phyloP scores from a whole-genome alignment of 192 early-diverging fungal species.

The Coemansia sp. region DNA sequence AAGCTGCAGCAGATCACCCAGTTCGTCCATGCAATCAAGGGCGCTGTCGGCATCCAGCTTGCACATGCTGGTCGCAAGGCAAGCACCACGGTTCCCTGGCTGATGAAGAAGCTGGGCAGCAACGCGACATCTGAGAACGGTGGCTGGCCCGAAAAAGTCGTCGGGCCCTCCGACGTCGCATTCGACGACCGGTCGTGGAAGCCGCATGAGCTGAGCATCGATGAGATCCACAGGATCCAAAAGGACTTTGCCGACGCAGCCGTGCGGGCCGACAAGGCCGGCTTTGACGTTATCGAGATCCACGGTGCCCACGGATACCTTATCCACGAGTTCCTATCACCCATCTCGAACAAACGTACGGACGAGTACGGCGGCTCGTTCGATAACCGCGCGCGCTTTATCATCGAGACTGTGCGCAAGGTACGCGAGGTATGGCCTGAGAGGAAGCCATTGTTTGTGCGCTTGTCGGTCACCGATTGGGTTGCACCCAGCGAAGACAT shows the following conservation, averaged over 20 bases:
- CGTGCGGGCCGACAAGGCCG: conserved; percentile 68
- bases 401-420: conserved; percentile 63
- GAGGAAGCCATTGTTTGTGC: conserved; percentile 80
- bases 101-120: conserved; percentile 13
- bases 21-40: conserved; percentile 61
- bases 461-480: conserved; percentile 78
- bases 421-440: conserved; percentile 72
- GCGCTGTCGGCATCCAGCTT: conserved; percentile 69
- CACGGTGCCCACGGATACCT: conserved; percentile 92
- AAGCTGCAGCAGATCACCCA: conserved; percentile 48
- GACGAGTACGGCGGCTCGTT: conserved; percentile 91
- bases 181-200: conserved; percentile 35
- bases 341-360: conserved; percentile 78
- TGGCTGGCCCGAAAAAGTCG: conserved; percentile 73
- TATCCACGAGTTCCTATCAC: conserved; percentile 74
- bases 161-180: conserved; percentile 59
- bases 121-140: conserved; percentile 33
- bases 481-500: conserved; percentile 47
- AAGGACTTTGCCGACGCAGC: conserved; percentile 66
- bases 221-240: conserved; percentile 64
- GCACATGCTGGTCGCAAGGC: conserved; percentile 83
- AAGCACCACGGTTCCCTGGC: conserved; percentile 34
- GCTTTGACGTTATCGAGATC: conserved; percentile 88
- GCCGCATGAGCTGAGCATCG: conserved; percentile 58
- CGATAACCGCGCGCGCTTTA: conserved; percentile 80